These are phyloP conservation scores for Aspergillus sp. DNA, from an alignment of 2,329 filamentous ascomycete species.

Conservation along the genomic window DNA sequence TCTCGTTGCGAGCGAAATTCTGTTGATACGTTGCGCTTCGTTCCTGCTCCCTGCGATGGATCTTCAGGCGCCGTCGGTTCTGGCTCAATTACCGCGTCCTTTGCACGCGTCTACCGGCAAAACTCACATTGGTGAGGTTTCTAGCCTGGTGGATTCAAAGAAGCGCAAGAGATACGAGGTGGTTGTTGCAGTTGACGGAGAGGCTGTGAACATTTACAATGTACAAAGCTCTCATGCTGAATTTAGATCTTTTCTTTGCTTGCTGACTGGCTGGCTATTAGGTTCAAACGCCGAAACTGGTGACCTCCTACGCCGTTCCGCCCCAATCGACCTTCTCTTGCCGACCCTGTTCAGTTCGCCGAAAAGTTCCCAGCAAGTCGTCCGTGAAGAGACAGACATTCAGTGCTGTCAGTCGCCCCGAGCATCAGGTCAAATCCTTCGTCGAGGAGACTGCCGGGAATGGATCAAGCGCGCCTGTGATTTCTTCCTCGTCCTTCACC, in stretches of 20 bases:
- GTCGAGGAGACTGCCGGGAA: slow-evolving; percentile 38
- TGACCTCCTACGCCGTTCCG: slow-evolving; percentile 54
- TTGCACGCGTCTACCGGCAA: slow-evolving; percentile 34
- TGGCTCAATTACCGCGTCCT: slow-evolving; percentile 40
- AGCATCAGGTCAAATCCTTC: slow-evolving; percentile 48
- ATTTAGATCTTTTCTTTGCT: too few relatives aligned
- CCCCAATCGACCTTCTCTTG: slow-evolving; percentile 51
- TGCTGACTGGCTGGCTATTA: too few relatives aligned
- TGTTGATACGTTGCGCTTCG: background rate
- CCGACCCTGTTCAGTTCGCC: slow-evolving; percentile 51
- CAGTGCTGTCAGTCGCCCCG: slow-evolving; percentile 42
- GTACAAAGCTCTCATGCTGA: slow-evolving; percentile 29
- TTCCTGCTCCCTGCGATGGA: slow-evolving; percentile 28
- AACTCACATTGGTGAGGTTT: slow-evolving; percentile 40
- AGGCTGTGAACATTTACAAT: slow-evolving; percentile 56
- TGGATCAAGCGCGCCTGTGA: slow-evolving; percentile 25
- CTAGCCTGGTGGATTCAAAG: slow-evolving; percentile 46
- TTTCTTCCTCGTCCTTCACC: slow-evolving; percentile 32
- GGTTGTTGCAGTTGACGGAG: slow-evolving; percentile 51
- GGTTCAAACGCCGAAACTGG: slow-evolving; percentile 53
- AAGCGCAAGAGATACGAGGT: slow-evolving; percentile 57
- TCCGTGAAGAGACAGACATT: slow-evolving; percentile 49
- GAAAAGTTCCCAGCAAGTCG: slow-evolving; percentile 38
- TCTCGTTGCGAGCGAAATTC: background rate
- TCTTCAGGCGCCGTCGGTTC: slow-evolving; percentile 35